These are phyloP conservation scores for Globisporangium orthogonon DNA, from an alignment of 352 stramenopile genomes.

Conservation along the genomic window DNA sequence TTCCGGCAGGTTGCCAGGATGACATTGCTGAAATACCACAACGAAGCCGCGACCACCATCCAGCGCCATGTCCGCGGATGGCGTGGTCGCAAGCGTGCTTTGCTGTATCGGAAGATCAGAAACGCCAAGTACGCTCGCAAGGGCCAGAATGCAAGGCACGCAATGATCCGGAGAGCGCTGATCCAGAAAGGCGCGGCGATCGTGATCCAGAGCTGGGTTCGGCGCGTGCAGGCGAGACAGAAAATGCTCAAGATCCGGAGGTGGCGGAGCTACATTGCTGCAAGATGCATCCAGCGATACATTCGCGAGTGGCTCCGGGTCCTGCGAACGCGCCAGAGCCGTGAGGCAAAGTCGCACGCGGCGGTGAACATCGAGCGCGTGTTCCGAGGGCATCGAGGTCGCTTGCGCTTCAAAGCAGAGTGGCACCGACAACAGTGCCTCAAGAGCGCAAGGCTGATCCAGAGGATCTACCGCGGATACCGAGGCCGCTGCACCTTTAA, in stretches of 20 bases:
- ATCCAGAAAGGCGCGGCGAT: constrained; percentile 34
- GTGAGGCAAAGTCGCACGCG: constrained; percentile 30
- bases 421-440: constrained; percentile 23
- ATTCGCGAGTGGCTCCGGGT: constrained; percentile 38
- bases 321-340: constrained; percentile 23
- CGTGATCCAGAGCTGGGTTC: constrained; percentile 45
- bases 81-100: constrained; percentile 37
- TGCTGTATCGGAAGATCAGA: constrained; percentile 62
- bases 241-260: constrained; percentile 33
- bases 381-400: constrained; percentile 32
- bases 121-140: constrained; percentile 37
- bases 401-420: constrained; percentile 21
- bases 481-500: constrained; percentile 22
- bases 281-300: constrained; percentile 45
- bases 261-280: constrained; percentile 37
- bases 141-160: constrained; percentile 47
- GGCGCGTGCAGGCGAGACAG: constrained; percentile 27
- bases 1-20: constrained; percentile 19
- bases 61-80: constrained; percentile 45
- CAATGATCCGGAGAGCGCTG: constrained; percentile 40
- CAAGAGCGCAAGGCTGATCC: constrained; percentile 22
- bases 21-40: constrained; percentile 22
- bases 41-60: constrained; percentile 24
- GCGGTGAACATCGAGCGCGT: constrained; percentile 34
- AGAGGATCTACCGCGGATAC: constrained; percentile 39